Conservation (phyloP, 768 basidiomycete genomes). For the Rhizopogon vesiculosus region DNA sequence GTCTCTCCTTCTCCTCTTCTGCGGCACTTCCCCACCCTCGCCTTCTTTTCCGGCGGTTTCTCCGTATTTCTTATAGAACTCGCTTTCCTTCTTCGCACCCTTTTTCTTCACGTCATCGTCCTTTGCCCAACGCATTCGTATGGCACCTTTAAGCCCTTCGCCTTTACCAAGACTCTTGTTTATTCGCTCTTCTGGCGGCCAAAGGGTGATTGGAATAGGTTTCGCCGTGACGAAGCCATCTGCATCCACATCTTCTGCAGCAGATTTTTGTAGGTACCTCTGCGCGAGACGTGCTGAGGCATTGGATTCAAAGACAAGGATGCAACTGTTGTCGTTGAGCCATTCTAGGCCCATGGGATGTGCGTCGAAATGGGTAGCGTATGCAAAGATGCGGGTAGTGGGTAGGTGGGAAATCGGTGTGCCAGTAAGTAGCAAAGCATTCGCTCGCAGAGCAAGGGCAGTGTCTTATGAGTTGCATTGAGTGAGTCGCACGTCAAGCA, state of each 20-base stretch:
- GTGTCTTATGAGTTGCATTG: constrained; percentile 29
- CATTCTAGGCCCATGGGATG: constrained; percentile 78
- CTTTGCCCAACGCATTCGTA: constrained; percentile 76
- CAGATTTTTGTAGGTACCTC: constrained; percentile 45
- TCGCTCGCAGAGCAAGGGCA: constrained; percentile 36
- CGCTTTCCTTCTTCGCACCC: constrained; percentile 66
- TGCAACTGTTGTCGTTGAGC: constrained; percentile 80
- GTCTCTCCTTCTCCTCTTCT: constrained; percentile 34
- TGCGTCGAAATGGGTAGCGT: constrained; percentile 73
- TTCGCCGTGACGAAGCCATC: constrained; percentile 61
- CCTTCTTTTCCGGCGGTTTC: constrained; percentile 56
- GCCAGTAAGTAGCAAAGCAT: constrained; percentile 73
- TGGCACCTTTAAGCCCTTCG: constrained; percentile 57
- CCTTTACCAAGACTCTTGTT: constrained; percentile 66
- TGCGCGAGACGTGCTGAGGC: constrained; percentile 49
- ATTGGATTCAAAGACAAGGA: constrained; percentile 67
- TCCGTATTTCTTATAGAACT: constrained; percentile 79
- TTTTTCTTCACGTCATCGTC: constrained; percentile 71
- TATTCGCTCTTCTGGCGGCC: constrained; percentile 79
- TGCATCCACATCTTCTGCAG: constrained; percentile 44
- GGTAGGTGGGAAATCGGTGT: constrained; percentile 70
- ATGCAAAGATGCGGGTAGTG: constrained; percentile 76
- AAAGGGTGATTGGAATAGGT: constrained; percentile 65
- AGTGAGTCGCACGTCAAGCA: constrained; percentile 8
- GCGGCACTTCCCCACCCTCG: constrained; percentile 27